Base-by-base conservation (phyloP, 495 filamentous ascomycete species). In the Podospora pseudoanserina region DNA sequence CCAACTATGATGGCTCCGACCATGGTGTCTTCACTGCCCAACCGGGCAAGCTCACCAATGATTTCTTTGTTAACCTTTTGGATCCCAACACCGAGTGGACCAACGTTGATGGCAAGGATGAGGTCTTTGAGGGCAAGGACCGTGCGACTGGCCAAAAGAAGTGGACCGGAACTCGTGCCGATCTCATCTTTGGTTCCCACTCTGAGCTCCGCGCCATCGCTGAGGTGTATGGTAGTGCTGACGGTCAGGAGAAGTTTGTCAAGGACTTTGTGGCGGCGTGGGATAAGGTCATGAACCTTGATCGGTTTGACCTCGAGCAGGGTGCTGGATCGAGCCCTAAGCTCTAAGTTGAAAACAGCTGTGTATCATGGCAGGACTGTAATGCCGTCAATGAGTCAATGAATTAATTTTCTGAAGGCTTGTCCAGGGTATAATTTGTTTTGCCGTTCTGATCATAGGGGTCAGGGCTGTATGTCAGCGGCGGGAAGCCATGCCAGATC, bases 31-130 rank as follows among this genome's bases (percentile, higher is more conserved):
- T 92, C 73, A 92, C 89, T 66, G 77, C 80, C 67, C 79, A 77
- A 19, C 87, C 89, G 0, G 89, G 89, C 63, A 77, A 85, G 74
- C 84, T 92, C 68, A 89, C 86, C 76, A 90, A 89, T 74, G 89
- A 92, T 80, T 92, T 89, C 83, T 92, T 92, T 74, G 84, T 88
- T 74, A 91, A 91, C 81, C 82, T 92, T 28, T 81, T 92, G 13
- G 89, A 92, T 74, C 84, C 83, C 75, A 78, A 74, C 81, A 90
- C 87, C 1, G 79, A 73, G 27, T 91, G 89, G 89, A 87, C 87
- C 81, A 67, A 85, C 18, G 75, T 73, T 15, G 79, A 78, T 61
- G 72, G 66, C 62, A 71, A 78, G 72, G 72, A 76, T 62, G 88
- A 90, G 65, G 18, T 82, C 57, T 92, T 84, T 71, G 85, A 90